These are phyloP conservation scores for Ophiocytium majus DNA, from an alignment of 352 stramenopile species.

Conservation along the genomic window DNA sequence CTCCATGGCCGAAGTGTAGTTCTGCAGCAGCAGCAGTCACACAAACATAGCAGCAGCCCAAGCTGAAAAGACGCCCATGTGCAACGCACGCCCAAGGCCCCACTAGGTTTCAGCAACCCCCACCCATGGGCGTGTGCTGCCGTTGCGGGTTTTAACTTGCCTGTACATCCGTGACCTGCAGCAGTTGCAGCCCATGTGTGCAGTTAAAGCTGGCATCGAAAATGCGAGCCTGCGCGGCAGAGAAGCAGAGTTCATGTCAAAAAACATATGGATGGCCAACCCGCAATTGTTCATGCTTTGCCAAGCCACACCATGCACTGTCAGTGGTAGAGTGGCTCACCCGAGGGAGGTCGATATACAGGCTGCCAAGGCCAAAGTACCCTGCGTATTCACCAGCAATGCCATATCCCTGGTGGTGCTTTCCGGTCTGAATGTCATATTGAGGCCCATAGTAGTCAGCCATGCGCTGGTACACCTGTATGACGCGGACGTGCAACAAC, in stretches of 20 bases:
- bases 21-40: neutral
- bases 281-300: too few species aligned
- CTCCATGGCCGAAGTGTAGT: neutral
- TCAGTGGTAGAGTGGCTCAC: neutral
- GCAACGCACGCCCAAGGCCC: too few species aligned
- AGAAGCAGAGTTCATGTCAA: too few species aligned
- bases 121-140: too few species aligned
- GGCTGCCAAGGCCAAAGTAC: conserved; percentile 77
- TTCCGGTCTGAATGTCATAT: conserved; percentile 82
- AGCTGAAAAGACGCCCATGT: too few species aligned
- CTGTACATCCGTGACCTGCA: too few species aligned
- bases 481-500: conserved; percentile 48
- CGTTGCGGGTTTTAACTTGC: too few species aligned
- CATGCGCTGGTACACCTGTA: conserved; percentile 83
- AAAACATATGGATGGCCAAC: too few species aligned
- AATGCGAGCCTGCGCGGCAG: conserved; percentile 63
- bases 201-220: conserved; percentile 86
- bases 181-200: conserved; percentile 74
- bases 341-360: conserved; percentile 74
- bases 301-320: too few species aligned
- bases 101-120: too few species aligned
- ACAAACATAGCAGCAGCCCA: neutral
- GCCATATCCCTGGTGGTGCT: conserved; percentile 88
- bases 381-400: conserved; percentile 72
- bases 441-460: conserved; percentile 86